Base-by-base conservation (phyloP, 345 rosid genomes). In the Arabis alpina region DNA sequence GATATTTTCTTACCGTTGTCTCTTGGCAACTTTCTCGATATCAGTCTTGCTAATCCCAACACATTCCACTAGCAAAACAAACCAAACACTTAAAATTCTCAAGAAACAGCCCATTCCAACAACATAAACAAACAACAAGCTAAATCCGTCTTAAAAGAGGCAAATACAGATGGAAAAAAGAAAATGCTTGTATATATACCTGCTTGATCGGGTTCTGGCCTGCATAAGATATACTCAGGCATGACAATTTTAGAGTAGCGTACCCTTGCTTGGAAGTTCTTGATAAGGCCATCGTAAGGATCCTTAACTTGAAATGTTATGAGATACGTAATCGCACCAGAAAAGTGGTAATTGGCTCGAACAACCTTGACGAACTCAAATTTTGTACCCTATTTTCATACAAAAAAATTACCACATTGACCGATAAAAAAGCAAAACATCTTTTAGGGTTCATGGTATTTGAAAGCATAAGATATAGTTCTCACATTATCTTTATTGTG, bases 301-400 rank as follows among this genome's bases (percentile, higher is more conserved):
- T 68, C 64, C 10, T 5, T 10, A 6, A 57, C 73, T 34, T 68
- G 8, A 43, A 47, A 57, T 10, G 73, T 68, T 57, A 68, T 57
- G 48, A 68, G 73, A 36, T 9, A 56, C 64, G 56, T 68, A 0
- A 68, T 12, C 2, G 44, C 63, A 32, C 2, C 24, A 12, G 63
- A 19, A 14, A 3, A 13, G 45, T 55, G 34, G 3, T 12, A 55
- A 3, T 44, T 68, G 47, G 72, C 34, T 43, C 6, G 34, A 2
- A 44, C 54, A 67, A 67, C 24, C 5, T 19, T 67, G 25, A 67
- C 63, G 43, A 67, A 67, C 45, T 54, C 36, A 23, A 6, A 66
- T 2, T 4, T 0, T 54, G 52, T 66, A 5, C 5, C 4, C 70
- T 64, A n/a, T 8, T 64, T 51, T 25, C 32, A 54, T 3, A 2